phyloP scores from a whole-genome alignment of 495 filamentous ascomycete species.

The Niebla homalea region DNA sequence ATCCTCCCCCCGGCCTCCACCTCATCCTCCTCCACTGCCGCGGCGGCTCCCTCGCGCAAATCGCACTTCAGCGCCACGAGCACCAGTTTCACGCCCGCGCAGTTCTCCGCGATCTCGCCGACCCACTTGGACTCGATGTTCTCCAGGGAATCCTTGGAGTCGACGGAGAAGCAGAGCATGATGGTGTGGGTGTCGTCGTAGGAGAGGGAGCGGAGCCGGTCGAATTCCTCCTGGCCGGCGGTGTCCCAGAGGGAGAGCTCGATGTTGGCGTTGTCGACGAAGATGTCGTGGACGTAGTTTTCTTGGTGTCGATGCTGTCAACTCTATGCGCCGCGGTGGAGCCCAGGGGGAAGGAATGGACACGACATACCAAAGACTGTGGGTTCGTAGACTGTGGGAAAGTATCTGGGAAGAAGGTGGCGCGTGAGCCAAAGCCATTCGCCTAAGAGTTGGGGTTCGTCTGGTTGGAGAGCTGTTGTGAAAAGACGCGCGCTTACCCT shows the following conservation, averaged over 20 bases:
- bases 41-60: slow-evolving; percentile 57
- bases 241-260: slow-evolving; percentile 98
- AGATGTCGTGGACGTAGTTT: slow-evolving; percentile 99
- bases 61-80: slow-evolving; percentile 97
- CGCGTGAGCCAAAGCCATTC: too few species aligned
- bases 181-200: slow-evolving; percentile 98
- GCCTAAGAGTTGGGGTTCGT: too few species aligned
- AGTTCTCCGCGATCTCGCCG: slow-evolving; percentile 93
- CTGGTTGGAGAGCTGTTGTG: too few species aligned
- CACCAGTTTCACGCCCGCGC: slow-evolving; percentile 83
- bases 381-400: slow-evolving; percentile 96
- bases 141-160: slow-evolving; percentile 89
- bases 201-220: slow-evolving; percentile 83
- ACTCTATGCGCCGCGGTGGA: not conserved
- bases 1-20: slow-evolving; percentile 29
- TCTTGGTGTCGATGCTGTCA: slow-evolving; percentile 33
- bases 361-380: slow-evolving; percentile 69
- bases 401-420: slow-evolving; percentile 48
- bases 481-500: slow-evolving; percentile 54
- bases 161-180: slow-evolving; percentile 96
- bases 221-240: slow-evolving; percentile 97
- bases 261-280: slow-evolving; percentile 91
- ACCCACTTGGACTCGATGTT: slow-evolving; percentile 99
- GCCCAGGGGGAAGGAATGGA: not conserved
- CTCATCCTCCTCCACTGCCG: slow-evolving; percentile 41